Conservation (phyloP, 208 protist species). For the Acanthamoeba lenticulata region DNA sequence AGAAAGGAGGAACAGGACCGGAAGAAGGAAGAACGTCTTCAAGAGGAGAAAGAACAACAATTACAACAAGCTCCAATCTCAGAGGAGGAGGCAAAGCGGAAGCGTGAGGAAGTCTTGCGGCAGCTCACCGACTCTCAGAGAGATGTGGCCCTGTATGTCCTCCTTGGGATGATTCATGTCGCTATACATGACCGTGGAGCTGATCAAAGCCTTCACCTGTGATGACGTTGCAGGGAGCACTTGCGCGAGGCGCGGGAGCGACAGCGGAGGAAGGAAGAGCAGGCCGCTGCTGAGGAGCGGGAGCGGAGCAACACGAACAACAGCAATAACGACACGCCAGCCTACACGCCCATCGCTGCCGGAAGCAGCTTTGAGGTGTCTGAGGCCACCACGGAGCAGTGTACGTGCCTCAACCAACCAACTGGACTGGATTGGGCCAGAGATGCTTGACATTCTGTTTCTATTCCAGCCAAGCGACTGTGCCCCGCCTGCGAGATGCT, state of each 20-base stretch:
- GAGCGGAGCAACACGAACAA: no score
- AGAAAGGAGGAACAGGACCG: neutral
- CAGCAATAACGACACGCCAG: no score
- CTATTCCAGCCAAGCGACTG: neutral
- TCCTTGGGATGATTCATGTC: no score
- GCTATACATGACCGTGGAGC: no score
- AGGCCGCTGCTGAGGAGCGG: neutral
- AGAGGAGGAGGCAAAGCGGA: no score
- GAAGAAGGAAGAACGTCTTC: neutral
- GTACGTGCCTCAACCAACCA: neutral
- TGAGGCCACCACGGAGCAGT: neutral
- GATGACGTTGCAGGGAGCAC: no score
- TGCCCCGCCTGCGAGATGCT: neutral
- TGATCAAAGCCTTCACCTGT: no score
- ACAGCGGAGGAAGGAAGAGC: neutral
- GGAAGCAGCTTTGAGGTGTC: neutral
- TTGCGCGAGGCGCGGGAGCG: neutral
- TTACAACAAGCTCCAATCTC: no score
- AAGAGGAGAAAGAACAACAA: neutral
- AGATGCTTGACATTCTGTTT: neutral
- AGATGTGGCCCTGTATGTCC: no score
- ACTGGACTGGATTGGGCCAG: neutral
- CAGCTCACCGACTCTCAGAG: no score
- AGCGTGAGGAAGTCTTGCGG: no score
- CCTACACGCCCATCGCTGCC: no score